Base-by-base conservation (phyloP, 306 rosid genomes). In the Vigna angularis region DNA sequence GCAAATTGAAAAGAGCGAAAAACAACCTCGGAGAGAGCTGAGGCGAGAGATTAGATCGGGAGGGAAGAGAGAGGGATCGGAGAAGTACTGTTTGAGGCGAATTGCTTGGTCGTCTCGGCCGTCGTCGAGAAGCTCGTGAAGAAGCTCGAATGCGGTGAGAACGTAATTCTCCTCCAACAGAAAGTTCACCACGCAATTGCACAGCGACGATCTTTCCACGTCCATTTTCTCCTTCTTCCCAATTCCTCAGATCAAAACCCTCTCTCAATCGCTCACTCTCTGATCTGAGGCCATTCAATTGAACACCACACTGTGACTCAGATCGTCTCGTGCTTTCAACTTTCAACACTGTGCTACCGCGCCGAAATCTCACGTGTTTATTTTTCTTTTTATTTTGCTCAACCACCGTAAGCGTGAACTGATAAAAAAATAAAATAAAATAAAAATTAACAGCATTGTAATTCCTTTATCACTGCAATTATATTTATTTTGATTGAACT, bases 131-230 rank as follows among this genome's bases (percentile, higher is more conserved):
- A 95, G 99, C 93, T 95, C 99, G 74, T 95, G 99, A 71, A 95
- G 99, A 24, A 95, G 99, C 92, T 95, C 98, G 51, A 95, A 95
- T 17, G 99, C 99, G 0, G 99, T 91, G 36, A 95, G 88, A 30
- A 89, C 47, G 87, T 95, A 95, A 79, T 90, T 95, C 90, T 95
- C 99, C 70, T 95, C 98, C 20, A 95, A 81, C 17, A 95, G 91
- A 77, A 95, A 95, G 82, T 95, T 95, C n/a, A 95, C 98, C 9
- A 92, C 98, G 84, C 96, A 95, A 81, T 95, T 95, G 91, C 98
- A 92, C 81, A 95, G 84, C 57, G 98, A 95, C n/a, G 98, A 92
- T 89, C 91, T 88, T 88, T 89, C 96, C 50, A 92, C 97, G 77
- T 95, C 88, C 98, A 95, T 92, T 47, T 81, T 55, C 10, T 70